A percentile compares a stretch with the other conserved stretches of the same genome.
Evolutionary conservation across 2,329 filamentous ascomycete species (phyloP).

Genomic region (Alternaria longipes): DNA sequence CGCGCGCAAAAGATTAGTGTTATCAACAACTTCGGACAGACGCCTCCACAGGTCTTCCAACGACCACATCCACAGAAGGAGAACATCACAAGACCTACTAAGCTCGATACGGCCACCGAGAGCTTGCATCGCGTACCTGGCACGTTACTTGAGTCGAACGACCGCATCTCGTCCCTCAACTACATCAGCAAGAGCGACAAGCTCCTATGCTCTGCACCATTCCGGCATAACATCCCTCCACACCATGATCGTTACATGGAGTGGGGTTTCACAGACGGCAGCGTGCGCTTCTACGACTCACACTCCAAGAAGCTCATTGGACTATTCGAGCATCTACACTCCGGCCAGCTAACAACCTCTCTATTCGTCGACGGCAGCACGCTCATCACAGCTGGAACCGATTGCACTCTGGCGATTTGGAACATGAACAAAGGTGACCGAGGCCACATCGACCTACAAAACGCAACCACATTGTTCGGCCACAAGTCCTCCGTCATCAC

Average conservation of each 20-base stretch:
- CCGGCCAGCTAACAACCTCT: conserved; percentile 85
- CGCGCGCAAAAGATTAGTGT: conserved; percentile 89
- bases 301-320: conserved; percentile 85
- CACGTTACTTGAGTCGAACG: conserved; percentile 77
- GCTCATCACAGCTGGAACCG: conserved; percentile 88
- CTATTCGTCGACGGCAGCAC: conserved; percentile 90
- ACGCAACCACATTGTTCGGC: conserved; percentile 84
- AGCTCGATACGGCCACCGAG: conserved; percentile 81
- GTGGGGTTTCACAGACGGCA: conserved; percentile 95
- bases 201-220: conserved; percentile 82
- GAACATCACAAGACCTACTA: conserved; percentile 68
- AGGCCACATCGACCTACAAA: conserved; percentile 75
- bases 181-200: conserved; percentile 83
- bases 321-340: conserved; percentile 91
- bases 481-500: conserved; percentile 85
- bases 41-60: conserved; percentile 91
- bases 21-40: conserved; percentile 98
- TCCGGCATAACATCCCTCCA: conserved; percentile 87
- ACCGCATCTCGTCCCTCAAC: conserved; percentile 80
- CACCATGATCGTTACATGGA: conserved; percentile 90
- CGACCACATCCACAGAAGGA: conserved; percentile 82
- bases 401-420: conserved; percentile 90
- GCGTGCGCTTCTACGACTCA: conserved; percentile 87
- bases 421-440: conserved; percentile 72
- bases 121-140: conserved; percentile 80